Conservation (phyloP, 2,329 filamentous ascomycete genomes). For the Aspergillus neoniger region DNA sequence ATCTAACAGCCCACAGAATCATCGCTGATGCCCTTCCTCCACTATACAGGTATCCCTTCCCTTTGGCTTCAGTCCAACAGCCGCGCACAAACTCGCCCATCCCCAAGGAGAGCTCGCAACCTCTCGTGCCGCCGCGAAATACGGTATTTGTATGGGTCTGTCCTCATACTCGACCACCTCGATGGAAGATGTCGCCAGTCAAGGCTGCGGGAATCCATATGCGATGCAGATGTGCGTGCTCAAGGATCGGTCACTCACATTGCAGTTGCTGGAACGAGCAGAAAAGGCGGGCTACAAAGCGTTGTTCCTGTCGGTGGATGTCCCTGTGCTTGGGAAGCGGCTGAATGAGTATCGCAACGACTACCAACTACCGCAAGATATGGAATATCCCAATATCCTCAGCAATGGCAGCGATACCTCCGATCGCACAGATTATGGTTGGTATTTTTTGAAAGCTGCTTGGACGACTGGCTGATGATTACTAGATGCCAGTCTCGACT, state of each 20-base stretch:
- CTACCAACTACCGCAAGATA: slow-evolving; percentile 50
- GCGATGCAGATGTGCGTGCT: slow-evolving; percentile 59
- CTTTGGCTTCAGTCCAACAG: slow-evolving; percentile 56
- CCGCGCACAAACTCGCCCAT: slow-evolving; percentile 55
- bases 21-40: too few relatives aligned
- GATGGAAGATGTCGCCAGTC: slow-evolving; percentile 50
- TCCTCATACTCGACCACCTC: slow-evolving; percentile 50
- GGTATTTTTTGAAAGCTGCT: neutral
- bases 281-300: slow-evolving; percentile 56
- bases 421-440: slow-evolving; percentile 33
- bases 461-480: neutral
- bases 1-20: too few relatives aligned
- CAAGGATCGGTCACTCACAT: slow-evolving; percentile 48
- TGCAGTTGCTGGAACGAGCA: slow-evolving; percentile 46
- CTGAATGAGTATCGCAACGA: slow-evolving; percentile 57
- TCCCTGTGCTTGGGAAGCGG: slow-evolving; percentile 55
- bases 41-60: slow-evolving; percentile 47
- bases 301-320: slow-evolving; percentile 58
- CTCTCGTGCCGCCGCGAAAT: slow-evolving; percentile 46
- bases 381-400: slow-evolving; percentile 49
- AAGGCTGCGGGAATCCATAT: slow-evolving; percentile 48
- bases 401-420: slow-evolving; percentile 27
- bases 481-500: slow-evolving; percentile 47
- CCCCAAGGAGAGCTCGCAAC: slow-evolving; percentile 54
- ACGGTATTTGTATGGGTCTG: slow-evolving; percentile 48